Base-by-base conservation (phyloP, 305 asterid species). In the Rubia tinctorum region DNA sequence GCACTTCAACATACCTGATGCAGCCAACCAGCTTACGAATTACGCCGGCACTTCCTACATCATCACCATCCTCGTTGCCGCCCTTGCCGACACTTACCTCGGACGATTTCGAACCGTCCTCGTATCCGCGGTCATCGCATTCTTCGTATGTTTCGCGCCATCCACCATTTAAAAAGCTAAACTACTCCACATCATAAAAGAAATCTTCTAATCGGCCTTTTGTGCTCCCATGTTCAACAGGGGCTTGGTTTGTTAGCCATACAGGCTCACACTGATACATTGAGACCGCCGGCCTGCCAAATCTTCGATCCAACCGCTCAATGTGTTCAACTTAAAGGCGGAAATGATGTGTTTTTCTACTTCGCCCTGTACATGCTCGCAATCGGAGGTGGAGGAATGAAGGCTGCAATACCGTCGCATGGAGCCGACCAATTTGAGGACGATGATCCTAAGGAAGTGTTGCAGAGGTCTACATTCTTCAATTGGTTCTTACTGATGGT, bases 371-470 rank as follows among this genome's bases (percentile, higher is more conserved):
- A 91, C 80, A 75, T 91, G 68, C 76, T 87, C 11, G 96, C 88
- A 0, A 8, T 88, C 5, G 97, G 97, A 27, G 78, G 88, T 0
- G 94, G 90, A 5, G 97, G 97, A 0, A 69, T 90, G n/a, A 89
- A 88, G 72, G 83, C 96, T 2, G 88, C 97, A 0, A 27, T 91
- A 63, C 97, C 97, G 4, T 84, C 97, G 0, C 97, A 89, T 44
- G 93, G 93, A 0, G 97, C 91, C 0, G 97, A 91, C 70, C 97
- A 89, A 79, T 91, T 89, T n/a, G 94, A 89, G 10, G 94, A 89
- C 10, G 84, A 79, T 72, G 92, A 89, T 69, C 85, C 86, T 0
- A 80, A 81, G 61, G 97, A 91, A 81, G 83, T 84, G 7, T n/a
- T 51, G 25, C 84, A 85, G 30, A 82, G 86, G 75, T 86, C 96